Conservation (phyloP, 768 basidiomycete genomes). For the Mycena alexandri region DNA sequence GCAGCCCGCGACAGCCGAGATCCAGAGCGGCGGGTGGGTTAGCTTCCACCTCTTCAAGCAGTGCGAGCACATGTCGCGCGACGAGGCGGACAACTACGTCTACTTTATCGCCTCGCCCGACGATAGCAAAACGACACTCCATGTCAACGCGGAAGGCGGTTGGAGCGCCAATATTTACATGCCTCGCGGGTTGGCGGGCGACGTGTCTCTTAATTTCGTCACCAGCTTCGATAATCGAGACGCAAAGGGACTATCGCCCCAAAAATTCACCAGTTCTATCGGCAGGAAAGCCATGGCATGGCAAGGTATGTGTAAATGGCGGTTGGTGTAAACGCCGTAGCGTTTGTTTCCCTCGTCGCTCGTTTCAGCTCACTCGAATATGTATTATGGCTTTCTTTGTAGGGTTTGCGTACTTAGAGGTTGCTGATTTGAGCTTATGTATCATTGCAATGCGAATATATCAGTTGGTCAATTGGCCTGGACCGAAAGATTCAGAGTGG, state of each 20-base stretch:
- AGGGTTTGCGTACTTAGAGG: no score
- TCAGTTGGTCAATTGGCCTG: neutral
- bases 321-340: constrained; percentile 25
- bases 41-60: constrained; percentile 58
- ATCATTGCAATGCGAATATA: constrained; percentile 16
- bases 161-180: constrained; percentile 56
- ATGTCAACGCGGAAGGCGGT: constrained; percentile 52
- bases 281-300: constrained; percentile 57
- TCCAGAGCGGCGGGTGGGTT: constrained; percentile 51
- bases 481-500: no score
- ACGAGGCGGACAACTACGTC: constrained; percentile 57
- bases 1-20: constrained; percentile 49
- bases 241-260: constrained; percentile 55
- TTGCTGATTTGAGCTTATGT: constrained; percentile 23
- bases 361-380: constrained; percentile 1
- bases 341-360: constrained; percentile 2
- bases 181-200: constrained; percentile 45
- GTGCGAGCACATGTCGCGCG: constrained; percentile 61
- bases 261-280: constrained; percentile 47
- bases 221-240: constrained; percentile 51
- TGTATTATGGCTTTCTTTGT: neutral
- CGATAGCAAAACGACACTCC: constrained; percentile 50
- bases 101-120: constrained; percentile 52
- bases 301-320: constrained; percentile 54
- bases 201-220: constrained; percentile 53